Evolutionary conservation across 176 grass and related monocot genomes (phyloP).

Genomic region (Chrysopogon serrulatus): DNA sequence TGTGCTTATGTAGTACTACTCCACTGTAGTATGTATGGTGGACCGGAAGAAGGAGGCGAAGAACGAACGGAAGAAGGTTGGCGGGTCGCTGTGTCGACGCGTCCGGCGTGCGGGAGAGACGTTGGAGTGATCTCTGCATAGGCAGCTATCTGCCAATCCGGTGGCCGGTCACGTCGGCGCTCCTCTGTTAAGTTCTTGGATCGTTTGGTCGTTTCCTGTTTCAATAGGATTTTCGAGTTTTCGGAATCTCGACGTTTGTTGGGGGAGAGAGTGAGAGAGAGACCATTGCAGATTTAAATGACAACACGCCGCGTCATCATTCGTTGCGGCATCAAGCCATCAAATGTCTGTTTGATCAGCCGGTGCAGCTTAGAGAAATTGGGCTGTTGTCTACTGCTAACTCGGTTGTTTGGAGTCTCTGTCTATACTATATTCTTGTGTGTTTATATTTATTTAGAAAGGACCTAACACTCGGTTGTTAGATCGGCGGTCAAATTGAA

Average conservation of each 20-base stretch:
- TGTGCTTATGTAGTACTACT: constrained; percentile 4
- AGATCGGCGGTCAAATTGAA: not conserved
- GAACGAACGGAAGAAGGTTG: constrained; percentile 1
- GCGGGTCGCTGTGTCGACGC: constrained; percentile 2
- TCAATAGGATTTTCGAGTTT: not conserved
- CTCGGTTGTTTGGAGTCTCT: not conserved
- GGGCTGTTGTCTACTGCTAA: not conserved
- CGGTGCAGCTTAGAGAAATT: not conserved
- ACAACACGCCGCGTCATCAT: not conserved
- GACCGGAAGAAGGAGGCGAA: constrained; percentile 12
- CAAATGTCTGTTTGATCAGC: not conserved
- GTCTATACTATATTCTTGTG: not conserved
- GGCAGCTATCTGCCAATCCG: constrained; percentile 6
- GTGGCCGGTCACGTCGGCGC: constrained; percentile 6
- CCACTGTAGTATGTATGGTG: constrained; percentile 8
- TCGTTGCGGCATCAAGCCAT: not conserved
- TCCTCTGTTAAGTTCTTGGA: not conserved
- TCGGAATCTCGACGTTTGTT: constrained; percentile 2
- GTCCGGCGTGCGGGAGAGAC: not conserved
- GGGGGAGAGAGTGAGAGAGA: too few relatives aligned
- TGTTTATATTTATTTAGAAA: too few relatives aligned
- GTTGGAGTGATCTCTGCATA: constrained; percentile 2
- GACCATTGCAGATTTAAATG: not conserved
- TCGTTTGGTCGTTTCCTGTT: not conserved
- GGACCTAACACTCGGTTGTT: not conserved